phyloP scores from a whole-genome alignment of 306 rosid genomes.

The Sesbania bispinosa region DNA sequence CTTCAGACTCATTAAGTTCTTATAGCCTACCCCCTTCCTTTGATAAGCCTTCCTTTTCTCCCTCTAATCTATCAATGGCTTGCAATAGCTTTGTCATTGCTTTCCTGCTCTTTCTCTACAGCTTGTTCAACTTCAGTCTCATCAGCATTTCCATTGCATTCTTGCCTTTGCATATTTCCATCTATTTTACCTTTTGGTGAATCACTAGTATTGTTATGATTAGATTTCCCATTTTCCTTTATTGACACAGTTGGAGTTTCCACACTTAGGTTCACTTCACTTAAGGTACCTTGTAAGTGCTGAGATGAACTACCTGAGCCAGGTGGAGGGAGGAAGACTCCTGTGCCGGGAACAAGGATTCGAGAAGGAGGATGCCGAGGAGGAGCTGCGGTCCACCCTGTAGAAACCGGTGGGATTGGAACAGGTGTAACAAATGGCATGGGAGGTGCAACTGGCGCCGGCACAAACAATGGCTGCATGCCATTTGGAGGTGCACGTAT shows the following conservation, averaged over 20 bases:
- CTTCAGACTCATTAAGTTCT: slow-evolving; percentile 54
- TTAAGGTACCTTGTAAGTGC: slow-evolving; percentile 24
- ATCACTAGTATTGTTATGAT: slow-evolving; percentile 29
- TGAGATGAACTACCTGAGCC: slow-evolving; percentile 60
- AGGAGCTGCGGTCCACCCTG: slow-evolving; percentile 75
- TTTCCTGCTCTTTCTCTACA: slow-evolving; percentile 36
- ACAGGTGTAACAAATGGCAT: slow-evolving; percentile 71
- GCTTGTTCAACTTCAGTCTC: slow-evolving; percentile 40
- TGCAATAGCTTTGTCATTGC: slow-evolving; percentile 32
- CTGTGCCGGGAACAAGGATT: slow-evolving; percentile 78
- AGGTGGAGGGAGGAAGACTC: slow-evolving; percentile 95
- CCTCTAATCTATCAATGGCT: slow-evolving; percentile 33
- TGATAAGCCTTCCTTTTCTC: slow-evolving; percentile 10
- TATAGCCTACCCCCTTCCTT: slow-evolving; percentile 41
- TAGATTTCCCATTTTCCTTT: slow-evolving; percentile 54
- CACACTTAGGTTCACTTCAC: slow-evolving; percentile 37
- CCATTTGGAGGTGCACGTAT: slow-evolving; percentile 60
- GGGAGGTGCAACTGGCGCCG: slow-evolving; percentile 51
- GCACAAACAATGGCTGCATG: slow-evolving; percentile 63
- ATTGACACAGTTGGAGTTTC: slow-evolving; percentile 42
- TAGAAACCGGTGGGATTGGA: slow-evolving; percentile 56
- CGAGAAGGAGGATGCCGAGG: slow-evolving; percentile 78
- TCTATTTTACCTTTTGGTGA: slow-evolving; percentile 47
- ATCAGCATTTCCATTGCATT: slow-evolving; percentile 58
- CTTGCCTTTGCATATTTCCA: slow-evolving; percentile 50